Evolutionary conservation across 345 rosid genomes (phyloP).

Genomic region (Citrus sinensis): DNA sequence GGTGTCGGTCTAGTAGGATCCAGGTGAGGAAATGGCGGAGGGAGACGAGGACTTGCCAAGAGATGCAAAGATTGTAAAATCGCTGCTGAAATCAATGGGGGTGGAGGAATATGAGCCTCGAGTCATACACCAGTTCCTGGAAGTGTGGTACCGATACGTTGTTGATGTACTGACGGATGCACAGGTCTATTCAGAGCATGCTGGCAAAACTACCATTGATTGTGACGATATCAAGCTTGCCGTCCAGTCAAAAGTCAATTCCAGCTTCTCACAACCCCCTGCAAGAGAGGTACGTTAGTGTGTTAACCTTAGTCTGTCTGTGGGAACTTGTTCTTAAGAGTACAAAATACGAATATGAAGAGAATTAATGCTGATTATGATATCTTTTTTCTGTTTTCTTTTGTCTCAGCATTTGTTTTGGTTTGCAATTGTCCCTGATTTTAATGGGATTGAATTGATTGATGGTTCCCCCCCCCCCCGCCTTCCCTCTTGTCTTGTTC

Average conservation of each 20-base stretch:
- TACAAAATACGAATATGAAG: background rate
- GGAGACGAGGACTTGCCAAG: slow-evolving; percentile 69
- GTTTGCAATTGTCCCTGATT: background rate
- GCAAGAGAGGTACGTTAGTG: slow-evolving; percentile 70
- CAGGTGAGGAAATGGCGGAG: slow-evolving; percentile 42
- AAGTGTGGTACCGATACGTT: slow-evolving; percentile 87
- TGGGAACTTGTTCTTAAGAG: background rate
- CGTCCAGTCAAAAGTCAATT: slow-evolving; percentile 81
- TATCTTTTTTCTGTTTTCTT: background rate
- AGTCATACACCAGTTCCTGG: slow-evolving; percentile 80
- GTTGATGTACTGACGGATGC: slow-evolving; percentile 82
- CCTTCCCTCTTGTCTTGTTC: background rate
- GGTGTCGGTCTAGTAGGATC: background rate
- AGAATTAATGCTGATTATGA: background rate
- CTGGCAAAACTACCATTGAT: slow-evolving; percentile 71
- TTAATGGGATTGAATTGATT: background rate
- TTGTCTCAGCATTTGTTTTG: background rate
- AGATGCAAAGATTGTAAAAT: slow-evolving; percentile 80
- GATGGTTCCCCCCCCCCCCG: too few species aligned
- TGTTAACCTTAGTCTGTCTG: background rate
- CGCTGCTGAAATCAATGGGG: slow-evolving; percentile 87
- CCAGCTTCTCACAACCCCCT: slow-evolving; percentile 94
- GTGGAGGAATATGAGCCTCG: slow-evolving; percentile 92
- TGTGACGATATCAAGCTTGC: slow-evolving; percentile 90
- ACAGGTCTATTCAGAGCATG: slow-evolving; percentile 90